Evolutionary conservation across 495 filamentous ascomycete species (phyloP), one percentile per base, ranked within the genome.

Genomic region (Cryomyces antarcticus): DNA sequence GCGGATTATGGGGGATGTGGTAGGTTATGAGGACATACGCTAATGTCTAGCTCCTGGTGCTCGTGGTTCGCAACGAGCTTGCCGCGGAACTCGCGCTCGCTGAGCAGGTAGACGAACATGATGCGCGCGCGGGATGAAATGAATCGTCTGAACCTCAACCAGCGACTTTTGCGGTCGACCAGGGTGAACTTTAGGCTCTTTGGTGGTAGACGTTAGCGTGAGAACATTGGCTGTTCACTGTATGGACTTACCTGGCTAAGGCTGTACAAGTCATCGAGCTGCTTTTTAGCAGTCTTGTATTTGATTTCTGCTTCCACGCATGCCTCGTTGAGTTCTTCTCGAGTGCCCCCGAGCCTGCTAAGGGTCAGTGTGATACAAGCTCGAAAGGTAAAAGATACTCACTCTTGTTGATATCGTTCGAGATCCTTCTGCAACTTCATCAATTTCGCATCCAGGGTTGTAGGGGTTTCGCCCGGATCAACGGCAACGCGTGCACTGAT

Each of bases 11-110:
- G 17, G 24, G 44, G 6, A 7, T 39, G 6, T 30, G 41, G 37
- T n/a, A 44, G n/a, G 38, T 31, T 10, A 29, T 9, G n/a, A 38
- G 30, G 7, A 33, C 56, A 43, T 56, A 92, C 82, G 42, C 80
- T 69, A 31, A 99, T 65, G 48, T 89, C 80, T 30, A 95, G 66
- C 27, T 67, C 62, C 49, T 82, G 82, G 28, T 63, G 52, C 37
- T 66, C 60, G 58, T 96, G 89, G 46, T 93, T 77, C 17, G 89
- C 68, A 34, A 75, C 60, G 28, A 96, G 69, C 46, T 72, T 71
- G 38, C 89, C 89, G 13, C 86, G 73, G 61, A 93, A 99, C 11
- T 79, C 74, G 51, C 89, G 72, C 56, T 95, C 86, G 51, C 75
- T 80, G 38, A 99, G 69, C 10, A 96, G 69, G 52, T 85, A 89